Evolutionary conservation across 1,139 yeast species (phyloP), one percentile per base, ranked within the genome.

Genomic region (Wickerhamomyces sp.): DNA sequence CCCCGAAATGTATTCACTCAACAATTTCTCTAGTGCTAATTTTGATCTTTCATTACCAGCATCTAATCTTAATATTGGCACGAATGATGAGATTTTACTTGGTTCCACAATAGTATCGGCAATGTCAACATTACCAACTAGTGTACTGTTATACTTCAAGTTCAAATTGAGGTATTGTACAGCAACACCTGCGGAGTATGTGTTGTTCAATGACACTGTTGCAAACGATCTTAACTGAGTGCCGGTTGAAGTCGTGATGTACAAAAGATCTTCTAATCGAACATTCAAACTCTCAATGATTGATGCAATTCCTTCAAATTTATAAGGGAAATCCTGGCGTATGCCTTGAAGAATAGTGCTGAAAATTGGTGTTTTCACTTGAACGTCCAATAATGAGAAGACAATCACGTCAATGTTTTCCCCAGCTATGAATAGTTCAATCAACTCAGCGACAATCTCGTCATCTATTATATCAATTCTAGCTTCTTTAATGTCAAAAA

Each of bases 191-290:
- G 52, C 31, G 16, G 47, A 46, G 15, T 61, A 46, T 1, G 77
- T 73, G 36, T 73, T 70, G 7, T 42, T 36, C 6, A 72, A 35
- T 10, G 57, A 59, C n/a, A 67, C 51, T 39, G 68, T 54, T 40
- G 49, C 42, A 54, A 53, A 29, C 6, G 44, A 14, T 11, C 43
- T 44, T 41, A 18, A 58, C 36, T 12, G 46, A 0, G 45, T 39
- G 0, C 36, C 30, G 12, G 49, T 45, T 0, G 72, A 57, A 3
- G 54, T 54, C 8, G 26, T 12, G 9, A 59, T 36, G 18, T 58
- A 56, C 4, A 38, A 31, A 11, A 68, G 39, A 2, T 50, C 44
- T 14, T 50, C 48, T 5, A 68, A 44, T 7, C 46, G 47, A 1
- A 60, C 38, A 21, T 57, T 53, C 28, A 61, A 22, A 12, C 41